Percentiles rank a stretch among this genome's conserved stretches.
Conservation (phyloP, 345 rosid species). For the Geranium brycei region DNA sequence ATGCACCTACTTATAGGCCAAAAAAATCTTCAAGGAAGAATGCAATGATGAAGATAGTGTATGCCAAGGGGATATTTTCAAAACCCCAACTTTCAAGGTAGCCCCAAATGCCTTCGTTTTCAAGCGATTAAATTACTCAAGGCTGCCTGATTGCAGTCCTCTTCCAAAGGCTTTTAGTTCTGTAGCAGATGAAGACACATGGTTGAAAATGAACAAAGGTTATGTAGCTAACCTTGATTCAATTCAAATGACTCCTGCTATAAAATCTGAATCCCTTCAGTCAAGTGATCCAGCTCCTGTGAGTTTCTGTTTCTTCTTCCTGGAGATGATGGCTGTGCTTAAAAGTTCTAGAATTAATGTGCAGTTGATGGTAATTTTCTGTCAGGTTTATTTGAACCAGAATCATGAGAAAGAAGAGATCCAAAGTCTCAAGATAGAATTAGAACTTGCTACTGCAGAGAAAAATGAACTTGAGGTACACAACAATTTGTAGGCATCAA, state of each 20-base stretch:
- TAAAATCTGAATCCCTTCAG: constrained; percentile 54
- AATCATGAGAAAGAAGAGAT: constrained; percentile 25
- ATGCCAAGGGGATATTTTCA: constrained; percentile 31
- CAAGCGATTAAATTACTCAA: constrained; percentile 53
- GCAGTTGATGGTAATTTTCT: background rate
- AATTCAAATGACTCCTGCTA: constrained; percentile 61
- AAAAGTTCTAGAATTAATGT: background rate
- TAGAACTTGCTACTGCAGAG: constrained; percentile 42
- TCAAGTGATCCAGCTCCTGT: constrained; percentile 13
- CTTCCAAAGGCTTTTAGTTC: constrained; percentile 59
- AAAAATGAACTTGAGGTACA: constrained; percentile 64
- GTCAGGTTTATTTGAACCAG: constrained; percentile 28
- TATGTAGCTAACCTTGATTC: constrained; percentile 68
- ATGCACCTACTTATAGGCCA: constrained; percentile 10
- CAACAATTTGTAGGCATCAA: background rate
- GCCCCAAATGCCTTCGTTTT: constrained; percentile 58
- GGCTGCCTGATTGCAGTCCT: constrained; percentile 60
- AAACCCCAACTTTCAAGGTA: constrained; percentile 52
- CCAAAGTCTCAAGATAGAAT: constrained; percentile 45
- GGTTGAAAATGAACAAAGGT: constrained; percentile 89
- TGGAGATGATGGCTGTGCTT: background rate
- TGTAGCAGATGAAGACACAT: constrained; percentile 90
- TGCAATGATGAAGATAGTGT: constrained; percentile 24
- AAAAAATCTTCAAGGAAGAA: constrained; percentile 28
- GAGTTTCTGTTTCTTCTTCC: constrained; percentile 1